Evolutionary conservation across 2,329 filamentous ascomycete genomes (phyloP).

Genomic region (Grosmannia huntii): DNA sequence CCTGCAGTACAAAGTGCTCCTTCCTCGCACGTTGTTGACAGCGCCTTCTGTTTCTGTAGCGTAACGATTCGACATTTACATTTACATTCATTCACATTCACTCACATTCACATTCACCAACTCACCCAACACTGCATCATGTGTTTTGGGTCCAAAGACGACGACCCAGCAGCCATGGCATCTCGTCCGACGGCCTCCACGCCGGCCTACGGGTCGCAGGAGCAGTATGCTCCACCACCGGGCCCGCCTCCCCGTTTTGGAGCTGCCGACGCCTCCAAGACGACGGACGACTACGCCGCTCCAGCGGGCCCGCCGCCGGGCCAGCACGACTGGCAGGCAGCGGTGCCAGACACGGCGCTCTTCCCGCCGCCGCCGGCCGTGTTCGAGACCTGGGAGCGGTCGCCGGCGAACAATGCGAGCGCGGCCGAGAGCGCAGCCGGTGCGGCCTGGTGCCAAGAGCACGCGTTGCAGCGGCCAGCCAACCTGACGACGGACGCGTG

Average conservation of each 20-base stretch:
- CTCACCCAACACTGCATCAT: conserved; percentile 3
- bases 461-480: conserved; percentile 42
- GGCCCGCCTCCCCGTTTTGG: conserved; percentile 9
- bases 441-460: conserved; percentile 49
- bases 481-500: conserved; percentile 17
- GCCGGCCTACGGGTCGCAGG: no score
- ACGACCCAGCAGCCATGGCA: background rate
- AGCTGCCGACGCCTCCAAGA: background rate
- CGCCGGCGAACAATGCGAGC: conserved; percentile 54
- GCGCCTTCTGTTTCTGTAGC: background rate
- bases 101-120: background rate
- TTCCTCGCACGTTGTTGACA: background rate
- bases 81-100: no score
- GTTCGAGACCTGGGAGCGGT: conserved; percentile 48
- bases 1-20: no score
- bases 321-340: conserved; percentile 54
- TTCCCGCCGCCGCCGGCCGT: conserved; percentile 62
- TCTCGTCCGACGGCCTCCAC: background rate
- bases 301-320: conserved; percentile 22
- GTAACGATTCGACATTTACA: no score
- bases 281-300: conserved; percentile 14
- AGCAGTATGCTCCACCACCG: conserved; percentile 11
- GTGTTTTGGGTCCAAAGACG: conserved; percentile 12
- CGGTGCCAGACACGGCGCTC: conserved; percentile 59
- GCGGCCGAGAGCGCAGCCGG: conserved; percentile 38